These are phyloP conservation scores for Mucor saturninus DNA, from an alignment of 371 early-diverging fungal species.

Conservation along the genomic window DNA sequence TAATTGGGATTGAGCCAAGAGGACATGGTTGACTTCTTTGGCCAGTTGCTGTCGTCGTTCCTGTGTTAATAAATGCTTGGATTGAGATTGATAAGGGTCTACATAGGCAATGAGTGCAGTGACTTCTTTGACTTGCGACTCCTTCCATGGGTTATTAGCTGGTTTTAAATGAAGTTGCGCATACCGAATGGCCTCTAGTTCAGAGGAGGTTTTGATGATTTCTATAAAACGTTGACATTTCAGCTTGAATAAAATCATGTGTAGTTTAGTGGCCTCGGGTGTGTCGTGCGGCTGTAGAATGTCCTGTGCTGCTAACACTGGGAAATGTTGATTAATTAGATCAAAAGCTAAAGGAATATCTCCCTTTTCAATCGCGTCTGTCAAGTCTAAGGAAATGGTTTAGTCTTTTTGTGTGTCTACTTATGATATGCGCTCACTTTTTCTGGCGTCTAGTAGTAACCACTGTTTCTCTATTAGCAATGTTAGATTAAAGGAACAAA, in stretches of 20 bases:
- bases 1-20: constrained; percentile 20
- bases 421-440: constrained; percentile 24
- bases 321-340: constrained; percentile 39
- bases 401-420: too few species aligned
- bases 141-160: constrained; percentile 24
- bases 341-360: constrained; percentile 40
- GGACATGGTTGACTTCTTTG: constrained; percentile 33
- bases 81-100: constrained; percentile 40
- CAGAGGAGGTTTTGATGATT: constrained; percentile 24
- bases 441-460: constrained; percentile 46
- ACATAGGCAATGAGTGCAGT: constrained; percentile 47
- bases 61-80: constrained; percentile 36
- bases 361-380: constrained; percentile 37
- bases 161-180: constrained; percentile 43
- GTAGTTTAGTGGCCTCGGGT: neutral
- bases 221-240: constrained; percentile 51
- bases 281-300: constrained; percentile 8
- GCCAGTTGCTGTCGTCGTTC: constrained; percentile 42
- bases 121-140: constrained; percentile 36
- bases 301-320: constrained; percentile 29
- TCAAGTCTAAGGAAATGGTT: constrained; percentile 21
- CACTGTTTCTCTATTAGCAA: constrained; percentile 24
- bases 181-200: constrained; percentile 39
- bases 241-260: constrained; percentile 32
- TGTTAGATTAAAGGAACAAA: neutral